Base-by-base conservation (phyloP, 805 yeast species). In the Yamadazyma scolyti region DNA sequence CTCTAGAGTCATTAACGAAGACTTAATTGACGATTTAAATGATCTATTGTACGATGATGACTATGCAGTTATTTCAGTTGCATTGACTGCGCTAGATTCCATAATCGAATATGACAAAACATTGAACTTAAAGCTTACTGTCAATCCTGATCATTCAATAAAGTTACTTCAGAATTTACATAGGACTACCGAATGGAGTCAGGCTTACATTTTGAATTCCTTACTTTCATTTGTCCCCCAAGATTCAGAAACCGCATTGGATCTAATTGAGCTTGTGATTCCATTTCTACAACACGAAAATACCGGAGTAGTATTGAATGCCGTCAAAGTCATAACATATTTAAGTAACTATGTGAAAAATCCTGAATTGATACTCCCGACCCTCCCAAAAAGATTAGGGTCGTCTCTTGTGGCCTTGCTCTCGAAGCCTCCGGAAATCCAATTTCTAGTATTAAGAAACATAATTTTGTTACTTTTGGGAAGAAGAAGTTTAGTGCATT, bases 271-370 rank as follows among this genome's bases (percentile, higher is more conserved):
- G 22, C 60, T 70, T 9, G 64, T 76, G 3, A 52, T 82, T 5
- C 88, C 96, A 0, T 75, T 79, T 23, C 58, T 90, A 15, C 94
- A 79, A 47, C 94, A 85, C 51, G 80, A 79, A 11, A 88, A 85
- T 54, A 66, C 95, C 0, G 72, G 93, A 0, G 93, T 89, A 8
- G 90, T 83, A 0, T 54, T 88, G 36, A 88, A 85, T 44, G 69
- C 95, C 0, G 63, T 85, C 32, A 79, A 87, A 39, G 75, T 79
- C 8, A 73, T 88, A 10, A 58, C 84, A 6, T 89, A 86, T 56
- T 58, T 80, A 26, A 61, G 82, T 25, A 85, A 89, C 52, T 90
- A 84, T 52, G 77, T 82, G 10, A 68, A 68, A 16, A 64, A 65
- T 29, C 67, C 80, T 1, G 76, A 71, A 18, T 68, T 71, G 20